phyloP scores from a whole-genome alignment of 2,329 filamentous ascomycete species.

The Canariomyces notabilis region DNA sequence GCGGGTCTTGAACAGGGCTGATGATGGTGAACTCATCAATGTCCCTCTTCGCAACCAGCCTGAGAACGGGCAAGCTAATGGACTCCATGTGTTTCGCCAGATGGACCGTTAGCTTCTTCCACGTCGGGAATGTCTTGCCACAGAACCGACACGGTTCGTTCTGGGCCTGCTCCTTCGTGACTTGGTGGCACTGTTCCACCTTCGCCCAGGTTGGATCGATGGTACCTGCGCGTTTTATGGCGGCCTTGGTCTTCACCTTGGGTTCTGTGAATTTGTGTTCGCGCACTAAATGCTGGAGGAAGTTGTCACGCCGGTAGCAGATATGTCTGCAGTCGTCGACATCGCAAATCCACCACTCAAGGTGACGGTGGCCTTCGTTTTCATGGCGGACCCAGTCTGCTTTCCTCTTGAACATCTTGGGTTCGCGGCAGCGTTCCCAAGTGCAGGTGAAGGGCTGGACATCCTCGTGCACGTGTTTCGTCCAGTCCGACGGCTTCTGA shows the following conservation, averaged over 20 bases:
- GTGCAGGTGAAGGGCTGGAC: conserved; percentile 92
- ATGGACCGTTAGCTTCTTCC: conserved; percentile 94
- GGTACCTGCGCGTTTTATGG: conserved; percentile 54
- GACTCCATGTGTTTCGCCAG: conserved; percentile 92
- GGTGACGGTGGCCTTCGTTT: conserved; percentile 81
- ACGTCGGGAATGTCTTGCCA: conserved; percentile 70
- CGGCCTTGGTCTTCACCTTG: conserved; percentile 68
- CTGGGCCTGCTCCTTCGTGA: conserved; percentile 59
- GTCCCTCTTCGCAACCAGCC: conserved; percentile 44
- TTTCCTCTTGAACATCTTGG: conserved; percentile 91
- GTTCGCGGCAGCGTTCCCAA: conserved; percentile 74
- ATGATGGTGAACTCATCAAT: conserved; percentile 59
- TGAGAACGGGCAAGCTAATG: conserved; percentile 75
- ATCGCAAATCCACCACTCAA: conserved; percentile 88
- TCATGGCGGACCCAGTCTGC: conserved; percentile 95
- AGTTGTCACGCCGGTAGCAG: conserved; percentile 87
- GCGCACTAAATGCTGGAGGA: conserved; percentile 84
- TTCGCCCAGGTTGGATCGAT: conserved; percentile 67
- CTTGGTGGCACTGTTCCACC: conserved; percentile 70
- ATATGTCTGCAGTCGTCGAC: conserved; percentile 74
- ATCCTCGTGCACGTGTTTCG: conserved; percentile 92
- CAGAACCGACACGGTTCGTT: conserved; percentile 87
- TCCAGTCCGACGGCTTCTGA: conserved; percentile 92
- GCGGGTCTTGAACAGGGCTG: conserved; percentile 59
- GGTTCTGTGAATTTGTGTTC: conserved; percentile 86